These are phyloP conservation scores for Parmelia sp. DNA, from an alignment of 495 filamentous ascomycete species.

Conservation along the genomic window DNA sequence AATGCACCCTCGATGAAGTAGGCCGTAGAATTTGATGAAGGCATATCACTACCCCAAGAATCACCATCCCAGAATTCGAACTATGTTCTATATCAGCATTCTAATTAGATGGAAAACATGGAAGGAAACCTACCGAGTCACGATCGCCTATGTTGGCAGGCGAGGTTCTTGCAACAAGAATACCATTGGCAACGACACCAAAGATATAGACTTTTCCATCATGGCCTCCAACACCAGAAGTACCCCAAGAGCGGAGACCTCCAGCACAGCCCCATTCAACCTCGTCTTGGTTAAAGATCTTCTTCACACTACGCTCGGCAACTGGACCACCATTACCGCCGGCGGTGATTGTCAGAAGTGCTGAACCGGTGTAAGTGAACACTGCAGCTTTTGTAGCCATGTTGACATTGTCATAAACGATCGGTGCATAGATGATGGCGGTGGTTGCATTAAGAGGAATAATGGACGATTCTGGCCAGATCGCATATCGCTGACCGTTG, in stretches of 20 bases:
- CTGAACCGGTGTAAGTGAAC: constrained; percentile 32
- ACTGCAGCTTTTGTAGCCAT: constrained; percentile 24
- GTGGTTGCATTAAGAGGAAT: constrained; percentile 30
- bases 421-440: constrained; percentile 30
- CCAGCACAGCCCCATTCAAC: constrained; percentile 33
- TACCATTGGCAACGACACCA: constrained; percentile 26
- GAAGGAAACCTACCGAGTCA: constrained; percentile 25
- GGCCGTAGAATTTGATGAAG: constrained; percentile 17
- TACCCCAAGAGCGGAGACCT: constrained; percentile 33
- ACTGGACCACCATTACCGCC: constrained; percentile 28
- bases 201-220: constrained; percentile 34
- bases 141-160: constrained; percentile 21
- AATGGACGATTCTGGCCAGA: constrained; percentile 34
- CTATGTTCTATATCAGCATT: constrained; percentile 17
- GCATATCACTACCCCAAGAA: constrained; percentile 25
- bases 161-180: constrained; percentile 27
- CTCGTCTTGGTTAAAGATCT: constrained; percentile 30
- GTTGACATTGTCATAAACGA: constrained; percentile 34
- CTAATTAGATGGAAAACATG: not conserved
- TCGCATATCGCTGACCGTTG: constrained; percentile 32
- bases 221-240: constrained; percentile 30
- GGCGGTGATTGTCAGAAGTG: constrained; percentile 29
- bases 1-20: constrained; percentile 29
- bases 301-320: constrained; percentile 26
- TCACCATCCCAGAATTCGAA: constrained; percentile 31